A percentile compares a stretch with the other conserved stretches of the same genome.
These are phyloP conservation scores for Musa acuminata DNA, from an alignment of 176 grass and related monocot species.

Conservation along the genomic window DNA sequence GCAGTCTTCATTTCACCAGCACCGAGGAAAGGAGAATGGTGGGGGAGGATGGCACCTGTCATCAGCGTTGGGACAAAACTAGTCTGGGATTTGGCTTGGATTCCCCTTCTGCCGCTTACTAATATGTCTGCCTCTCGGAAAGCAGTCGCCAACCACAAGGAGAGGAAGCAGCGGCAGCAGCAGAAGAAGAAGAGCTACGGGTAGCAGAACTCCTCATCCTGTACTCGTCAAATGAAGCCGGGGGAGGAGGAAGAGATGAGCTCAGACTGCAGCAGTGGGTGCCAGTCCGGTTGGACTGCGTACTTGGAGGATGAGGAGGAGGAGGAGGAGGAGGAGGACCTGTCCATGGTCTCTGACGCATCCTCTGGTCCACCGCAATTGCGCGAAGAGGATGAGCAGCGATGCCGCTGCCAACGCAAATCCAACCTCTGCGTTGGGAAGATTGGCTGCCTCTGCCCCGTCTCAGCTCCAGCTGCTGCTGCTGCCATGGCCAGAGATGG, in stretches of 20 bases:
- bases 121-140: background rate
- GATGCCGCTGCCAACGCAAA: background rate
- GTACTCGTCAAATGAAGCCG: slow-evolving; percentile 15
- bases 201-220: too few species aligned
- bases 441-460: background rate
- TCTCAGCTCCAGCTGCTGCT: background rate
- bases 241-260: slow-evolving; percentile 37
- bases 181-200: too few species aligned
- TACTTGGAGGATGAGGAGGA: slow-evolving; percentile 52
- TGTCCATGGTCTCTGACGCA: slow-evolving; percentile 94
- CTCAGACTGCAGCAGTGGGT: slow-evolving; percentile 86
- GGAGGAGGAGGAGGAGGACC: slow-evolving; percentile 64
- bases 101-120: background rate
- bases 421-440: background rate
- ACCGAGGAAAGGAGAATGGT: slow-evolving; percentile 1
- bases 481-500: slow-evolving; percentile 13
- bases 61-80: slow-evolving; percentile 12
- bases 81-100: slow-evolving; percentile 20
- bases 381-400: slow-evolving; percentile 17
- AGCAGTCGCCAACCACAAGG: too few species aligned
- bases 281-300: slow-evolving; percentile 90
- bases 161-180: too few species aligned
- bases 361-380: slow-evolving; percentile 67
- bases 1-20: slow-evolving; percentile 24
- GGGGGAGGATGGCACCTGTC: background rate